Percentiles rank a stretch among this genome's conserved stretches.
Conservation (phyloP, 768 basidiomycete genomes). For the Krasilnikovozyma curviuscula region DNA sequence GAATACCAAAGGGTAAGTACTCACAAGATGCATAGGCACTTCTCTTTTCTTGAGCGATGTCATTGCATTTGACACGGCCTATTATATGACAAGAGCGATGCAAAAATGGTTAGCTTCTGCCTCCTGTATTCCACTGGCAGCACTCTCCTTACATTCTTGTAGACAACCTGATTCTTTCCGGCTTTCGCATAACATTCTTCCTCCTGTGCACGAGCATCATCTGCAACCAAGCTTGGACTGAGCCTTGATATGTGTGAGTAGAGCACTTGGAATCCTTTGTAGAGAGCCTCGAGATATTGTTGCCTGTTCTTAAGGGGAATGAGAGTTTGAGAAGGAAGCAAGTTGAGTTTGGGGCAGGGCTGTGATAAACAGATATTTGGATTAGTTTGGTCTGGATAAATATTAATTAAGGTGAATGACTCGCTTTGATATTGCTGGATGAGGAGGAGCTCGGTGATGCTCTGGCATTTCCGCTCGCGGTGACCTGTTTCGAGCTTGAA, state of each 20-base stretch:
- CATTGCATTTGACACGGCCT: conserved; percentile 39
- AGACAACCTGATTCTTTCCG: conserved; percentile 56
- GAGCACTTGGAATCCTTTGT: conserved; percentile 49
- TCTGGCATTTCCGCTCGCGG: too few relatives aligned
- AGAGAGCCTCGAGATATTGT: conserved; percentile 45
- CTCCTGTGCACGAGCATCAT: conserved; percentile 67
- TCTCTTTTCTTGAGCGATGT: conserved; percentile 37
- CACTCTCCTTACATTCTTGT: conserved; percentile 46
- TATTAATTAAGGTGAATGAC: too few relatives aligned
- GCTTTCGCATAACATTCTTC: conserved; percentile 55
- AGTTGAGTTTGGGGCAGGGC: conserved; percentile 39
- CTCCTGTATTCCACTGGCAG: too few relatives aligned
- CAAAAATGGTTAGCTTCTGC: neutral
- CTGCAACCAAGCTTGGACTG: conserved; percentile 45
- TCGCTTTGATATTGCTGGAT: too few relatives aligned
- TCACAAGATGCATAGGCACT: too few relatives aligned
- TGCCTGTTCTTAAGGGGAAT: conserved; percentile 49
- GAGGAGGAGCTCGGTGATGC: too few relatives aligned
- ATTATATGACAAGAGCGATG: neutral
- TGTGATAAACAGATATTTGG: too few relatives aligned
- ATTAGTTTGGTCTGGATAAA: too few relatives aligned
- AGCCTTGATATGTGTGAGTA: conserved; percentile 40
- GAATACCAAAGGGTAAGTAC: too few relatives aligned
- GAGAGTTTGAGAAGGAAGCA: conserved; percentile 48
- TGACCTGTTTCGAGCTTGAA: too few relatives aligned